Evolutionary conservation across 805 yeast genomes (phyloP).

Genomic region (Saccharomycopsis fermentans): DNA sequence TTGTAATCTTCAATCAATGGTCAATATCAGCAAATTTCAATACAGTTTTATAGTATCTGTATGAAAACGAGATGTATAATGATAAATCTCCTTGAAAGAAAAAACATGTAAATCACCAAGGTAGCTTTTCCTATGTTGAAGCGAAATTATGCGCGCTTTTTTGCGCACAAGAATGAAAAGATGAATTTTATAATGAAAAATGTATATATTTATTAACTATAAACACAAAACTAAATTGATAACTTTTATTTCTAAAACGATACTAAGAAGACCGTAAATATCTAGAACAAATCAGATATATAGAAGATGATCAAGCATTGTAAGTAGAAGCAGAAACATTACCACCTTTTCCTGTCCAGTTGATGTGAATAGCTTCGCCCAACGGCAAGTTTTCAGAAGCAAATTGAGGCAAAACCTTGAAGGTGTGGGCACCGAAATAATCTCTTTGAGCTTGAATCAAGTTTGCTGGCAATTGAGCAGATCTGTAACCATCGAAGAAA

Average conservation of each 20-base stretch:
- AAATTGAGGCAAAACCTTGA: conserved; percentile 82
- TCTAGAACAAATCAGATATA: neutral
- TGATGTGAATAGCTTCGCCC: conserved; percentile 80
- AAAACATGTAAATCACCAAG: neutral
- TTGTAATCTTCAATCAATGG: neutral
- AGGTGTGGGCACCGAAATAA: conserved; percentile 99
- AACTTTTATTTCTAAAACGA: neutral
- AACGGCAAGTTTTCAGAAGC: conserved; percentile 71
- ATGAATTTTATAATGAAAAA: neutral
- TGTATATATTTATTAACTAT: neutral
- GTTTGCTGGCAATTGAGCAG: conserved; percentile 92
- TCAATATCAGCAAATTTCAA: too few relatives aligned
- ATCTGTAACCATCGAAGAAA: conserved; percentile 98
- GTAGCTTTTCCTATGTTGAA: too few relatives aligned
- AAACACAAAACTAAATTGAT: neutral
- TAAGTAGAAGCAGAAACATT: conserved; percentile 91
- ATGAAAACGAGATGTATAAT: neutral
- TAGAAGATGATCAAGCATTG: conserved; percentile 50
- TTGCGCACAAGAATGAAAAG: neutral
- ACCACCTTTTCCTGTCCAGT: conserved; percentile 99
- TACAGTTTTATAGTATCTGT: too few relatives aligned
- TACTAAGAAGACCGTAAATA: neutral
- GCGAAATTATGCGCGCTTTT: too few relatives aligned
- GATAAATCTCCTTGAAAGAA: neutral
- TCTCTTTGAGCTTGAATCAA: conserved; percentile 99